Percentiles rank a stretch among this genome's conserved stretches.
phyloP scores from a whole-genome alignment of 768 basidiomycete species.

The Symmetrospora coprosmae region DNA sequence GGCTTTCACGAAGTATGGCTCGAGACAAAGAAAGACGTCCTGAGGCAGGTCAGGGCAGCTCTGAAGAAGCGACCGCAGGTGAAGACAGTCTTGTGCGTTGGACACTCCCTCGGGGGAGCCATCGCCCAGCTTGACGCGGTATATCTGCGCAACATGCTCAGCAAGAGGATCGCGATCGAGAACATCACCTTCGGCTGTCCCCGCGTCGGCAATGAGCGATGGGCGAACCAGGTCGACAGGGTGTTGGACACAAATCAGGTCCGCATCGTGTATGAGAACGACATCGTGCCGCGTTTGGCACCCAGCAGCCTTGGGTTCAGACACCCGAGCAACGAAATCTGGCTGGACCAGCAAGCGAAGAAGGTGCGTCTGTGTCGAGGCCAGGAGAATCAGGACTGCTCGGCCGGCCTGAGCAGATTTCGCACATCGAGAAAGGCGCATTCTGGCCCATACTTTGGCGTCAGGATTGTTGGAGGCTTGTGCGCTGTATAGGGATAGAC shows the following conservation, averaged over 20 bases:
- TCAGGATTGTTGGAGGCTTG: background rate
- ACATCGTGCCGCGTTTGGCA: background rate
- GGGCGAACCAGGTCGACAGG: background rate
- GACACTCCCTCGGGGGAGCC: background rate
- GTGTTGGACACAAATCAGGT: background rate
- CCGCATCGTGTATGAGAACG: background rate
- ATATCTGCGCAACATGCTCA: background rate
- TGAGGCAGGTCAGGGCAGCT: background rate
- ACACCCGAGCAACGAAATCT: background rate
- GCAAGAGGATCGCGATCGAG: background rate
- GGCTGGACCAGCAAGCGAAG: background rate
- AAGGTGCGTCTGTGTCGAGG: background rate
- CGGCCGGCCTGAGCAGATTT: background rate
- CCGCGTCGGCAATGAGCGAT: background rate
- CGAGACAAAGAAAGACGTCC: background rate
- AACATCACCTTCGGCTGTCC: background rate
- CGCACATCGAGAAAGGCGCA: background rate
- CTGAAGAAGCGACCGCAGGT: background rate
- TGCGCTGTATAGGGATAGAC: too few relatives aligned
- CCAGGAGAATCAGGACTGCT: background rate
- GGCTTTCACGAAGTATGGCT: background rate
- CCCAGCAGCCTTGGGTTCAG: background rate
- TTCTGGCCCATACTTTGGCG: constrained; percentile 4
- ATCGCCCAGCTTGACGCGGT: constrained; percentile 2
- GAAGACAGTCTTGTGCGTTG: background rate